phyloP scores from a whole-genome alignment of 768 basidiomycete genomes.

The Austroboletus eburneus region DNA sequence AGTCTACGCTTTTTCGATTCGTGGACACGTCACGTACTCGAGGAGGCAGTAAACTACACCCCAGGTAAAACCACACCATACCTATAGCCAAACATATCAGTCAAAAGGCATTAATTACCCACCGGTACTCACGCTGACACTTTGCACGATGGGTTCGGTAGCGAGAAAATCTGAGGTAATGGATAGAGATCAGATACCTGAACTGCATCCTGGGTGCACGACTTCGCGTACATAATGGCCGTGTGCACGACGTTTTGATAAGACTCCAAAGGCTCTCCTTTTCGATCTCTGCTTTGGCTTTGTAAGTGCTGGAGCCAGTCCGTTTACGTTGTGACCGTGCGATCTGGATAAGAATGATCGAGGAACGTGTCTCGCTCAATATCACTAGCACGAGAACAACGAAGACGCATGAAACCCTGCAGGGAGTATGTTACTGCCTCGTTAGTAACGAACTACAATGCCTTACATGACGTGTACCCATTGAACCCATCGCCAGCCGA shows the following conservation, averaged over 20 bases:
- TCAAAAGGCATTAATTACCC: background rate
- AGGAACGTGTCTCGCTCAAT: slow-evolving; percentile 69
- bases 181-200: too few relatives aligned
- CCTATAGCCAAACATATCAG: slow-evolving; percentile 29
- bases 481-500: slow-evolving; percentile 80
- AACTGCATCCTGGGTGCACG: too few relatives aligned
- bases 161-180: slow-evolving; percentile 19
- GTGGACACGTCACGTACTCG: slow-evolving; percentile 34
- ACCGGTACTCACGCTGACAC: slow-evolving; percentile 57
- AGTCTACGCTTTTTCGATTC: background rate
- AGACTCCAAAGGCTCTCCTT: slow-evolving; percentile 49
- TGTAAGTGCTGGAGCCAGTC: slow-evolving; percentile 57
- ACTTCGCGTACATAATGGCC: slow-evolving; percentile 64
- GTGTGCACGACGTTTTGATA: slow-evolving; percentile 63
- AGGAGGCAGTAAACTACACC: slow-evolving; percentile 67
- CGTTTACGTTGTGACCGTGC: slow-evolving; percentile 62
- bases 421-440: slow-evolving; percentile 3
- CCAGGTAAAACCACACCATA: slow-evolving; percentile 72
- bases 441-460: too few relatives aligned
- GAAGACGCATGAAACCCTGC: slow-evolving; percentile 50
- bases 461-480: slow-evolving; percentile 69
- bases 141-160: slow-evolving; percentile 65
- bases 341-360: slow-evolving; percentile 63
- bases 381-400: slow-evolving; percentile 46
- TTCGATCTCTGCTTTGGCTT: slow-evolving; percentile 60